These are phyloP conservation scores for Solanum sparsipilum DNA, from an alignment of 257 asterid genomes.

Conservation along the genomic window DNA sequence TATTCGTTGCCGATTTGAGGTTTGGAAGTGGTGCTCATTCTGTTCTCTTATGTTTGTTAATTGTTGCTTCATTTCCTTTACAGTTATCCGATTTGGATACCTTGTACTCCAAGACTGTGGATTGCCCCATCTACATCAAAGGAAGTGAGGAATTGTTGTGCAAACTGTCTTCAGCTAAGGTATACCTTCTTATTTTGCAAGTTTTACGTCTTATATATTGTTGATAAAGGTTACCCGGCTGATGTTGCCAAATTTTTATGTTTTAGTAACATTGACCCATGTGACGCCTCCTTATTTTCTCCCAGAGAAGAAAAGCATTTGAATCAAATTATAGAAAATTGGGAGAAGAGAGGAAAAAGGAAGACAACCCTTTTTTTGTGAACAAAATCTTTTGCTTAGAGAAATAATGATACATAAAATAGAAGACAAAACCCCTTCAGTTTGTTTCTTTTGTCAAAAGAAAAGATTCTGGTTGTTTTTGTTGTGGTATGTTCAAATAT, in stretches of 20 bases:
- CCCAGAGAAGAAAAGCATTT: neutral
- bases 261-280: neutral
- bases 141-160: slow-evolving; percentile 51
- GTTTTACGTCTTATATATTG: neutral
- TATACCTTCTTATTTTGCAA: slow-evolving; percentile 12
- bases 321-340: neutral
- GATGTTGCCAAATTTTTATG: neutral
- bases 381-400: neutral
- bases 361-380: neutral
- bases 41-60: neutral
- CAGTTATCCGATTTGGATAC: slow-evolving; percentile 70
- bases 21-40: neutral
- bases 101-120: slow-evolving; percentile 37
- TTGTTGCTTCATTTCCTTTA: neutral
- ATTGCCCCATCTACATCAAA: slow-evolving; percentile 42
- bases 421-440: neutral
- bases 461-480: neutral
- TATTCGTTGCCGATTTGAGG: neutral
- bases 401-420: neutral
- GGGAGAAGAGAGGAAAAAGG: neutral
- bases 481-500: neutral
- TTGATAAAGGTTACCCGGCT: neutral
- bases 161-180: slow-evolving; percentile 73
- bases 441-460: neutral
- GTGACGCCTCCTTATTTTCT: neutral